Percentiles rank a stretch among this genome's conserved stretches.
phyloP scores from a whole-genome alignment of 495 filamentous ascomycete genomes.

The Penicillium soppii region DNA sequence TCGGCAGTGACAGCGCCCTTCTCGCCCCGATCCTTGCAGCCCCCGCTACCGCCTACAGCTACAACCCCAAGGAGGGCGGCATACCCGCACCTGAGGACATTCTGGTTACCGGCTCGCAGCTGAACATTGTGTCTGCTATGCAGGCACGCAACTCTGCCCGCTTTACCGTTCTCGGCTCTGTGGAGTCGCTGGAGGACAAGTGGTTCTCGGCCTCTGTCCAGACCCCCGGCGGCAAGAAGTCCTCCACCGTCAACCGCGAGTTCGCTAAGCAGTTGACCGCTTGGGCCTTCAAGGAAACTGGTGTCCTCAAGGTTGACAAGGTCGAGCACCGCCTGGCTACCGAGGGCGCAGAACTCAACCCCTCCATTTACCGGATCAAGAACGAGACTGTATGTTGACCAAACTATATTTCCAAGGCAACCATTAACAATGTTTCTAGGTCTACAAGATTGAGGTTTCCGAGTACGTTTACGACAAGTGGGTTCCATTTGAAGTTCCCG shows the following conservation, averaged over 20 bases:
- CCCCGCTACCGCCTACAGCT: slow-evolving; percentile 81
- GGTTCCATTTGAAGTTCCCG: slow-evolving; percentile 68
- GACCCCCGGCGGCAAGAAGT: slow-evolving; percentile 53
- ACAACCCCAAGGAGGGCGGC: slow-evolving; percentile 94
- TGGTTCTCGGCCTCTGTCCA: slow-evolving; percentile 88
- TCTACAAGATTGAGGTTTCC: slow-evolving; percentile 84
- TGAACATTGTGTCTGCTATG: slow-evolving; percentile 76
- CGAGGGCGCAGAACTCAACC: slow-evolving; percentile 61
- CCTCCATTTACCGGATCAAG: slow-evolving; percentile 92
- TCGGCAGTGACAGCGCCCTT: slow-evolving; percentile 72
- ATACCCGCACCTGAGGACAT: slow-evolving; percentile 70
- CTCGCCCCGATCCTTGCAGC: slow-evolving; percentile 80
- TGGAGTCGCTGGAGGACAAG: slow-evolving; percentile 80
- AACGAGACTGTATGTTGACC: slow-evolving; percentile 81
- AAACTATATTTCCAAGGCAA: slow-evolving; percentile 21
- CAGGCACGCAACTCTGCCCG: slow-evolving; percentile 93
- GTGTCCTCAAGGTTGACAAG: slow-evolving; percentile 81
- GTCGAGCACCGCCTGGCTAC: slow-evolving; percentile 74
- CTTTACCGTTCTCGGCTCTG: slow-evolving; percentile 80
- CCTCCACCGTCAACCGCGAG: slow-evolving; percentile 71
- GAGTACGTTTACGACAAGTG: slow-evolving; percentile 73
- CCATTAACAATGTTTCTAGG: slow-evolving; percentile 45
- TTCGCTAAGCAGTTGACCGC: slow-evolving; percentile 80
- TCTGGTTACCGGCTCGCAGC: slow-evolving; percentile 78
- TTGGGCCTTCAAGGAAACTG: slow-evolving; percentile 94